These are phyloP conservation scores for Aspergillus unguis DNA, from an alignment of 2,329 filamentous ascomycete species.

Conservation along the genomic window DNA sequence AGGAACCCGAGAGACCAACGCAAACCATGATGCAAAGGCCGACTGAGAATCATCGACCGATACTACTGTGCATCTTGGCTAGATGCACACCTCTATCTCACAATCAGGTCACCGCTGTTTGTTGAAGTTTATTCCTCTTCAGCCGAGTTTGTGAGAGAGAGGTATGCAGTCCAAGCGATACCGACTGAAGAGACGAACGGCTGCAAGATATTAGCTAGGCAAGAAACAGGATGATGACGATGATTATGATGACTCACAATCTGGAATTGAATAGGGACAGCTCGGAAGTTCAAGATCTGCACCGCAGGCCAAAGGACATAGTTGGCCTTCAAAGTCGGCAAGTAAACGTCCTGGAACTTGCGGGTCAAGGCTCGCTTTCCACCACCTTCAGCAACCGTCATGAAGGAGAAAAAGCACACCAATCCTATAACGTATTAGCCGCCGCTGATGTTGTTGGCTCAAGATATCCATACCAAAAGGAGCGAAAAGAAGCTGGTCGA, in stretches of 20 bases:
- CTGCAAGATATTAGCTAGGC: conserved; percentile 46
- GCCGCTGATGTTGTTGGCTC: background rate
- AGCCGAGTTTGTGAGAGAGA: conserved; percentile 84
- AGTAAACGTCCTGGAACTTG: conserved; percentile 91
- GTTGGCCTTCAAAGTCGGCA: conserved; percentile 93
- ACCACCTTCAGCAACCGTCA: conserved; percentile 93
- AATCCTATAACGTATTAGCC: conserved; percentile 54
- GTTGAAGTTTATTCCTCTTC: conserved; percentile 57
- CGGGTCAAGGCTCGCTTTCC: conserved; percentile 71
- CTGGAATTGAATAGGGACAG: conserved; percentile 94
- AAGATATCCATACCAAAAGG: conserved; percentile 62
- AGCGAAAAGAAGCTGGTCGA: conserved; percentile 91
- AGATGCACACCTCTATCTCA: background rate
- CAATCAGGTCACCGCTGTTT: no score
- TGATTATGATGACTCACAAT: conserved; percentile 62
- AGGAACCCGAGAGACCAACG: background rate
- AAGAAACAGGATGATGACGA: background rate
- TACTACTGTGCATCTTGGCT: background rate
- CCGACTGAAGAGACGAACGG: conserved; percentile 93
- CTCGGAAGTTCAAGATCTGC: conserved; percentile 91
- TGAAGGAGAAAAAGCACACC: conserved; percentile 86
- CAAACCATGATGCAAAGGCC: conserved; percentile 15
- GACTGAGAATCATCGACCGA: background rate
- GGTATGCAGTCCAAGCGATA: conserved; percentile 96
- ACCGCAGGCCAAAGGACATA: conserved; percentile 93